Evolutionary conservation across 1,139 yeast species (phyloP).

Genomic region (Pichia sp.): DNA sequence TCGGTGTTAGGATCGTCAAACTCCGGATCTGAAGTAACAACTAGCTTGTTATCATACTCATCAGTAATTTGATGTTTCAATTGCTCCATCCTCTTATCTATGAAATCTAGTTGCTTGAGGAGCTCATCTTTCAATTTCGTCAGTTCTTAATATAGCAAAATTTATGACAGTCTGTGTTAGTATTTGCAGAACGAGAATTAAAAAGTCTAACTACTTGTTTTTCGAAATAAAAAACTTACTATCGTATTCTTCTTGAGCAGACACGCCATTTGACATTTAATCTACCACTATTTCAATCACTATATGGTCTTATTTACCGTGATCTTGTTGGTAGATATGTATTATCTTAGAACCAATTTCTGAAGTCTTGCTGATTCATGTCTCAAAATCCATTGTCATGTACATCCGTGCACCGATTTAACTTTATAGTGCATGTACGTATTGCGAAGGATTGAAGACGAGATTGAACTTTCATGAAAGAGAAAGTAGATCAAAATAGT

Average conservation of each 20-base stretch:
- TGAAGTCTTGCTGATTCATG: no score
- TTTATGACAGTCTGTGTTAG: no score
- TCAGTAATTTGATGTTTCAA: slow-evolving; percentile 4
- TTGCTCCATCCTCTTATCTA: slow-evolving; percentile 5
- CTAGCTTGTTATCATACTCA: slow-evolving; percentile 2
- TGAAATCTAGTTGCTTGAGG: neutral
- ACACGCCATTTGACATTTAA: neutral
- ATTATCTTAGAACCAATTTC: no score
- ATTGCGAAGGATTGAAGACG: neutral
- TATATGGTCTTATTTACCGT: neutral
- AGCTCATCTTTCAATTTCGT: neutral
- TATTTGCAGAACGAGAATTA: neutral
- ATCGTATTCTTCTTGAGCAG: neutral
- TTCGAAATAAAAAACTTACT: neutral
- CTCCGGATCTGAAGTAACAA: slow-evolving; percentile 15
- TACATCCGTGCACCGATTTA: neutral
- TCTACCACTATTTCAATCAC: neutral
- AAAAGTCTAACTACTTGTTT: no score
- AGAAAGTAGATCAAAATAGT: neutral
- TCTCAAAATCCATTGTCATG: neutral
- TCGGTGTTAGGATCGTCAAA: slow-evolving; percentile 89
- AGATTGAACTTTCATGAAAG: neutral
- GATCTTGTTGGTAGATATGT: no score
- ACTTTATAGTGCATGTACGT: neutral
- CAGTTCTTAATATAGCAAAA: slow-evolving; percentile 1